Evolutionary conservation across 306 rosid genomes (phyloP).

Genomic region (Acacia acuminata): DNA sequence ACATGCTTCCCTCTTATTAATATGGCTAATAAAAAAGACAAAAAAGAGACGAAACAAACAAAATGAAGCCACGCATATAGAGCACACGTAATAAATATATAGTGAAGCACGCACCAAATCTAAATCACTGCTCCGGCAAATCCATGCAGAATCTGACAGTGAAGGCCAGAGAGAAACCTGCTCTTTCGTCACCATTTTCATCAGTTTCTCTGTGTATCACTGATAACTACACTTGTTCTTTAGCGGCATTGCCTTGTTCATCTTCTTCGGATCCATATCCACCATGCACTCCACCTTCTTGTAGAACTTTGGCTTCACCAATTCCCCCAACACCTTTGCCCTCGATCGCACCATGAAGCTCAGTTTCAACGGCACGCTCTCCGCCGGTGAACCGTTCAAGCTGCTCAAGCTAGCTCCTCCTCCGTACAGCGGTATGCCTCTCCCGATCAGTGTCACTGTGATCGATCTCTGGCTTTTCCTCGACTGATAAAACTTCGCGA

Average conservation of each 20-base stretch:
- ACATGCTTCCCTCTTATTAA: not conserved
- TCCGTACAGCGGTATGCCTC: slow-evolving; percentile 71
- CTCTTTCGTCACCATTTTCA: not conserved
- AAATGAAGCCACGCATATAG: not conserved
- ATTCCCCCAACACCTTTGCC: slow-evolving; percentile 73
- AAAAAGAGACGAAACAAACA: not conserved
- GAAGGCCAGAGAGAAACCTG: not conserved
- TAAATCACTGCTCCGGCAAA: not conserved
- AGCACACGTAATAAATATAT: not conserved
- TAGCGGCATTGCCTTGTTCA: slow-evolving; percentile 60
- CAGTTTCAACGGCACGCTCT: slow-evolving; percentile 55
- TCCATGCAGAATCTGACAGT: not conserved
- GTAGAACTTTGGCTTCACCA: slow-evolving; percentile 81
- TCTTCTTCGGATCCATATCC: slow-evolving; percentile 68
- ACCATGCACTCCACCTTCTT: slow-evolving; percentile 63
- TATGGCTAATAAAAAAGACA: not conserved
- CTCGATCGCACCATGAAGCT: slow-evolving; percentile 60
- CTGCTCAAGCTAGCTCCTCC: slow-evolving; percentile 74
- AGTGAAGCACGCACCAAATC: slow-evolving; percentile 32
- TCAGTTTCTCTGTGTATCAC: not conserved
- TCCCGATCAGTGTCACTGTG: slow-evolving; percentile 53
- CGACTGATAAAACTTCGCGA: slow-evolving; percentile 55
- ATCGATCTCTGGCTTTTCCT: slow-evolving; percentile 76
- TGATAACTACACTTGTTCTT: slow-evolving; percentile 55
- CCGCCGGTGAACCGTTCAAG: slow-evolving; percentile 57